phyloP scores from a whole-genome alignment of 345 rosid species.

The Alliaria petiolata region DNA sequence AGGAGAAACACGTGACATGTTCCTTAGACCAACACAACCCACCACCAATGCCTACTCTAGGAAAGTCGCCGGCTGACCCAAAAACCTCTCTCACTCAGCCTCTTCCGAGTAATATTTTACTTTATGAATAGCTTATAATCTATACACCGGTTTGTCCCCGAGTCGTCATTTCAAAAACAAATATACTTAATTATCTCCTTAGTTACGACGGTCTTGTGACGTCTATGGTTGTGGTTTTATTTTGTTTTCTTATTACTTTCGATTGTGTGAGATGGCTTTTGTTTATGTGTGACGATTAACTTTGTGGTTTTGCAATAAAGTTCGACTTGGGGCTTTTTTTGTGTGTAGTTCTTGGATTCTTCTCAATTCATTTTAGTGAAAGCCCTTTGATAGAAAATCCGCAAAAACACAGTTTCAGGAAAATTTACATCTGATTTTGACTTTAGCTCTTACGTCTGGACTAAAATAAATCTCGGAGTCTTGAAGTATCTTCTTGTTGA shows the following conservation, averaged over 20 bases:
- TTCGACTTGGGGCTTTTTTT: conserved; percentile 11
- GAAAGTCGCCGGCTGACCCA: conserved; percentile 54
- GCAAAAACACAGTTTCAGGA: neutral
- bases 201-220: neutral
- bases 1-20: conserved; percentile 45
- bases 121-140: neutral
- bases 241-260: neutral
- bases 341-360: neutral
- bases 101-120: conserved; percentile 1
- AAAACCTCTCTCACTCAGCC: conserved; percentile 1
- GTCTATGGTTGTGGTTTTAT: neutral
- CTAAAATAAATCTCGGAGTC: neutral
- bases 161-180: neutral
- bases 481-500: neutral
- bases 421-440: neutral
- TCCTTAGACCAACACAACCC: conserved; percentile 50
- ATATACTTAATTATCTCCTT: neutral
- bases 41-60: conserved; percentile 42
- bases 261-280: conserved; percentile 4
- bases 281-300: conserved; percentile 11
- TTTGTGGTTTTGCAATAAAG: conserved; percentile 26
- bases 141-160: neutral
- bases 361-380: neutral
- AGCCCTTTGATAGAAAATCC: too few species aligned
- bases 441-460: neutral